Evolutionary conservation across 2,329 filamentous ascomycete species (phyloP).

Genomic region (Piedraia hortae): DNA sequence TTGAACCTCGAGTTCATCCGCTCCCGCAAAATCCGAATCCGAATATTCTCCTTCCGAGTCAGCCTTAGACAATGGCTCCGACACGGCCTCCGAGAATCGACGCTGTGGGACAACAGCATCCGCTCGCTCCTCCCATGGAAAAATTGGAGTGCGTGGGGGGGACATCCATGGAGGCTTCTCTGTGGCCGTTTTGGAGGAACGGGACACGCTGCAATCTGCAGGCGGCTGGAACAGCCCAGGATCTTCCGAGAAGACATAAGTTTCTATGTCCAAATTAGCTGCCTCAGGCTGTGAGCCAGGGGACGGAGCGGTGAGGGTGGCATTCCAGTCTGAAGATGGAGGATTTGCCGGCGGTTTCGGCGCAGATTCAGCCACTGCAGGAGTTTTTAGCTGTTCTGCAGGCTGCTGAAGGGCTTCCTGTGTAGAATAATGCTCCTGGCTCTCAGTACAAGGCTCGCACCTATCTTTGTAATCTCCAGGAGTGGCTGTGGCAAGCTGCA

Average conservation of each 20-base stretch:
- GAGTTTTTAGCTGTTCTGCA: too few species aligned
- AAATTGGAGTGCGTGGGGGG: slow-evolving; percentile 36
- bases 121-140: slow-evolving; percentile 58
- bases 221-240: slow-evolving; percentile 51
- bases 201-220: too few species aligned
- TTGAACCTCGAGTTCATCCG: slow-evolving; percentile 9
- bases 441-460: too few species aligned
- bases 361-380: too few species aligned
- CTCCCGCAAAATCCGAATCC: slow-evolving; percentile 3
- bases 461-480: too few species aligned
- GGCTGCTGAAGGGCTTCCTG: too few species aligned
- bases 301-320: slow-evolving; percentile 30
- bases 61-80: slow-evolving; percentile 10
- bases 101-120: slow-evolving; percentile 35
- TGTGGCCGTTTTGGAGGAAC: too few species aligned
- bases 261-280: slow-evolving; percentile 47
- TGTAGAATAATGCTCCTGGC: too few species aligned
- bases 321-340: slow-evolving; percentile 34
- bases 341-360: slow-evolving; percentile 26
- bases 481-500: slow-evolving; percentile 18
- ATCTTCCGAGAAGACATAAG: slow-evolving; percentile 65
- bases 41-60: slow-evolving; percentile 4
- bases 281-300: slow-evolving; percentile 55
- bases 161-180: slow-evolving; percentile 64
- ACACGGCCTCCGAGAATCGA: slow-evolving; percentile 29